These are phyloP conservation scores for Dothiorella sarmentorum DNA, from an alignment of 2,329 filamentous ascomycete species.

Conservation along the genomic window DNA sequence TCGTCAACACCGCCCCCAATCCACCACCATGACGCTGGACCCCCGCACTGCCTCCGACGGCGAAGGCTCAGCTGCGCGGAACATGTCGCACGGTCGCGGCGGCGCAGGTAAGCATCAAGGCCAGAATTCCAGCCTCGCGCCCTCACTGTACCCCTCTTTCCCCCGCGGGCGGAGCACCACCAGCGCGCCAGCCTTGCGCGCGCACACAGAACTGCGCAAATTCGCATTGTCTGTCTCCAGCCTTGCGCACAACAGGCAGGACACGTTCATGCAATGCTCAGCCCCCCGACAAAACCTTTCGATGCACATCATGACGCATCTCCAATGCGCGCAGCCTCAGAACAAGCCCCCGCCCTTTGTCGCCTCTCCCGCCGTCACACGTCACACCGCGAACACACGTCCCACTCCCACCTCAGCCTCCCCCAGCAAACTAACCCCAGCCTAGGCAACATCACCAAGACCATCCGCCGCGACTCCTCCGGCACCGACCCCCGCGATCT, in stretches of 20 bases:
- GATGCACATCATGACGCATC: too few species aligned
- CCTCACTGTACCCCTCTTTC: background rate
- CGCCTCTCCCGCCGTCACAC: too few species aligned
- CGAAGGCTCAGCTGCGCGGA: slow-evolving; percentile 25
- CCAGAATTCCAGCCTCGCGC: background rate
- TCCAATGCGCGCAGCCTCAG: too few species aligned
- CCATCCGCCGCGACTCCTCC: slow-evolving; percentile 30
- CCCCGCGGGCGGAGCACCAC: background rate
- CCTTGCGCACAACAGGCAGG: background rate
- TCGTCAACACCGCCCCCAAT: background rate
- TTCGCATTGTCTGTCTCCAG: background rate
- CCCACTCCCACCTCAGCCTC: background rate
- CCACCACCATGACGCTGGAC: slow-evolving; percentile 9
- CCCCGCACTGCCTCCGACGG: slow-evolving; percentile 23
- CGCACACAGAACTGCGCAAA: background rate
- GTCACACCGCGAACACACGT: background rate
- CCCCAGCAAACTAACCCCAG: too few species aligned
- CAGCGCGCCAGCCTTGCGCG: background rate
- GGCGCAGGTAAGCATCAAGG: slow-evolving; percentile 61
- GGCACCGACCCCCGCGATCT: slow-evolving; percentile 56
- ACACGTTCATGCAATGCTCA: background rate
- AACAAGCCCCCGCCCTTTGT: too few species aligned
- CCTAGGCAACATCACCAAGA: slow-evolving; percentile 50
- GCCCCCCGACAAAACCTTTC: too few species aligned
- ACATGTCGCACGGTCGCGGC: slow-evolving; percentile 67